phyloP scores from a whole-genome alignment of 371 early-diverging fungal species.

The Conidiobolus incongruus region DNA sequence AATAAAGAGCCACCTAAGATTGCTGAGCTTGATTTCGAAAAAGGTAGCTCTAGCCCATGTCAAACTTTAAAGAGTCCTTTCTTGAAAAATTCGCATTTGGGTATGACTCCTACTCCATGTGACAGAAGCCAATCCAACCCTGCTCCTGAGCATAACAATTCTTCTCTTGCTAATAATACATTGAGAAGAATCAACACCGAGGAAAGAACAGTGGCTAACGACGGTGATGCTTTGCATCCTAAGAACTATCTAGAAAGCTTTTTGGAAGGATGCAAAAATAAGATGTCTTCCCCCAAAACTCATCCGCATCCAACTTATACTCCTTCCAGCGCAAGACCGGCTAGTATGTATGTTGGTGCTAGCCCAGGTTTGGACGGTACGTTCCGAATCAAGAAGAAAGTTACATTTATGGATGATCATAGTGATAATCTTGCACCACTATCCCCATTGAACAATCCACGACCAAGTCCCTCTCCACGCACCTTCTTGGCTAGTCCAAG shows the following conservation, averaged over 20 bases:
- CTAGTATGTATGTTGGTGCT: background rate
- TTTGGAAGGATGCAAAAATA: too few relatives aligned
- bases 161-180: too few relatives aligned
- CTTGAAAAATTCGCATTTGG: too few relatives aligned
- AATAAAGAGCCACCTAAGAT: too few relatives aligned
- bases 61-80: too few relatives aligned
- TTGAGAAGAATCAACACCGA: background rate
- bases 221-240: background rate
- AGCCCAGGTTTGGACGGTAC: background rate
- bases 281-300: background rate
- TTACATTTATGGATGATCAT: constrained; percentile 1
- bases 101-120: too few relatives aligned
- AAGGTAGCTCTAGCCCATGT: too few relatives aligned
- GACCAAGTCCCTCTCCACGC: background rate
- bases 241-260: background rate
- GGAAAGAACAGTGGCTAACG: background rate
- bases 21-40: too few relatives aligned
- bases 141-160: too few relatives aligned
- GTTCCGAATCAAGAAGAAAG: background rate
- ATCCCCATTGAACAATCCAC: background rate
- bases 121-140: too few relatives aligned
- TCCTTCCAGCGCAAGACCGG: background rate
- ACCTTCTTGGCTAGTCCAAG: background rate
- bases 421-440: background rate
- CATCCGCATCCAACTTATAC: background rate